Evolutionary conservation across 805 yeast species (phyloP).

Genomic region (Clavispora fructus): DNA sequence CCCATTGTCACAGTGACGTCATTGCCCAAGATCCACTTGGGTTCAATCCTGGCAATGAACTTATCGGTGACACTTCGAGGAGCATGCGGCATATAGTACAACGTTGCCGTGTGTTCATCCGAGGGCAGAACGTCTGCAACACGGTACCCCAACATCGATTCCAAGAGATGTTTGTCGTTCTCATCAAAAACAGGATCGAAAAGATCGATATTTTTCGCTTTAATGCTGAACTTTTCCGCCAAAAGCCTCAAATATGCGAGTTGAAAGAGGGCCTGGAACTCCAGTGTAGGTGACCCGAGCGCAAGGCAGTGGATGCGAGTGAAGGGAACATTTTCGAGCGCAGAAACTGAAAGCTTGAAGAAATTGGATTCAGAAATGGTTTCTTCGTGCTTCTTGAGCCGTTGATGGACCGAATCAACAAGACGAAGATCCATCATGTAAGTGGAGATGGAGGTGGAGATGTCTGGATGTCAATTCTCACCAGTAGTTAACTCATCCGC

Average conservation of each 20-base stretch:
- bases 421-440: background rate
- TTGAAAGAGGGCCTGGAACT: conserved; percentile 60
- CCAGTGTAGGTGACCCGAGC: conserved; percentile 60
- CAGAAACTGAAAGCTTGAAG: conserved; percentile 17
- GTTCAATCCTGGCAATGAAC: conserved; percentile 27
- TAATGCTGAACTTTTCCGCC: conserved; percentile 14
- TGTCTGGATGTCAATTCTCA: background rate
- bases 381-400: background rate
- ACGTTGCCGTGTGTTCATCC: conserved; percentile 11
- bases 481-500: too few relatives aligned
- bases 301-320: conserved; percentile 59
- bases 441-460: background rate
- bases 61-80: conserved; percentile 50
- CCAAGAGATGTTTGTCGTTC: conserved; percentile 35
- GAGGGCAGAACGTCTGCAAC: background rate
- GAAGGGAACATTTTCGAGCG: conserved; percentile 1
- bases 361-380: conserved; percentile 15
- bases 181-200: conserved; percentile 62
- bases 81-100: conserved; percentile 74
- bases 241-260: conserved; percentile 52
- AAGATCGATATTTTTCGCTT: conserved; percentile 31
- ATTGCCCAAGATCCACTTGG: conserved; percentile 46
- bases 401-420: background rate
- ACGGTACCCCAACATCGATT: background rate
- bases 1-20: conserved; percentile 51